Evolutionary conservation across 306 rosid genomes (phyloP).

Genomic region (Herpetospermum pedunculosum): DNA sequence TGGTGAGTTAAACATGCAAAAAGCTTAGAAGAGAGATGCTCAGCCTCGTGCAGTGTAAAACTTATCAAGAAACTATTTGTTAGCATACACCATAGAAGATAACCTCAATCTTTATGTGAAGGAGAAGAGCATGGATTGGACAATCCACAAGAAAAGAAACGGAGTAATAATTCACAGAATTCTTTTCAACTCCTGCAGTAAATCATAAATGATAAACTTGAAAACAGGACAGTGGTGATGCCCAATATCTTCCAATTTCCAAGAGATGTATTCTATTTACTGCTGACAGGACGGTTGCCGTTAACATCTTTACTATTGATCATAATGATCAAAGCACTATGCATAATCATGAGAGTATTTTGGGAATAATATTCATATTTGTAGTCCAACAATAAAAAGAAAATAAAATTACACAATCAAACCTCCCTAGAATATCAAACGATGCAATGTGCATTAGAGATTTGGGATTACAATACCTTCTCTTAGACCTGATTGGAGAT

Average conservation of each 20-base stretch:
- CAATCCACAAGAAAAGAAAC: neutral
- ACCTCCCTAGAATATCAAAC: neutral
- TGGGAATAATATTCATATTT: neutral
- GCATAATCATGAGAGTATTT: neutral
- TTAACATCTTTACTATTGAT: neutral
- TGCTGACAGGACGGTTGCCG: too few relatives aligned
- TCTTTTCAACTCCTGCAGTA: neutral
- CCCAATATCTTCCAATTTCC: neutral
- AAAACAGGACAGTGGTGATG: neutral
- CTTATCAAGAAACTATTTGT: conserved; percentile 29
- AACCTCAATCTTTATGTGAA: conserved; percentile 2
- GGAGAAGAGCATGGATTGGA: neutral
- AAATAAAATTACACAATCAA: neutral
- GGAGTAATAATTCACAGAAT: neutral
- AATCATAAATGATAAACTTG: neutral
- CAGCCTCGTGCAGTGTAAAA: conserved; percentile 48
- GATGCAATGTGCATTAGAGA: neutral
- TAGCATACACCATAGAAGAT: conserved; percentile 19
- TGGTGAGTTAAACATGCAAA: conserved; percentile 53
- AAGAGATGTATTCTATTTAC: neutral
- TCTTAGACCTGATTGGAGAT: conserved; percentile 72
- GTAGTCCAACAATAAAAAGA: neutral
- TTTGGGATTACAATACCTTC: conserved; percentile 45
- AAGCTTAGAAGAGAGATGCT: conserved; percentile 33
- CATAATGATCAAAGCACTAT: neutral